A percentile compares a stretch with the other conserved stretches of the same genome.
These are phyloP conservation scores for Euphorbia peplus DNA, from an alignment of 345 rosid genomes.

Conservation along the genomic window DNA sequence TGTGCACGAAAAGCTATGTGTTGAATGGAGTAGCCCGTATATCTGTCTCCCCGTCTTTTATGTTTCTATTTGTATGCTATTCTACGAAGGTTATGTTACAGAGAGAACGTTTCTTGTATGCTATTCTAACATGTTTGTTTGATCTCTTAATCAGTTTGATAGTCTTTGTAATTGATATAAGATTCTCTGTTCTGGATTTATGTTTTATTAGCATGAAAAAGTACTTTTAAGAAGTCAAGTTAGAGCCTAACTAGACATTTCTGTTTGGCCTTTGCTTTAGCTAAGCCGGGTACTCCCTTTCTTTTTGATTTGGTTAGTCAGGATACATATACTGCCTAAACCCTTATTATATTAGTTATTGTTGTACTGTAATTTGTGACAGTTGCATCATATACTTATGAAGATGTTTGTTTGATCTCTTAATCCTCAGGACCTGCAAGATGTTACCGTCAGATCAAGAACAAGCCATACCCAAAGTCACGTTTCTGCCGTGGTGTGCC, in stretches of 20 bases:
- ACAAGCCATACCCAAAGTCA: conserved; percentile 71
- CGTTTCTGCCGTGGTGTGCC: conserved; percentile 74
- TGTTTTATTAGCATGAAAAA: background rate
- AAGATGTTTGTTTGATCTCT: background rate
- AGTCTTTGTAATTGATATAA: background rate
- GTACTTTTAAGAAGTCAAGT: too few relatives aligned
- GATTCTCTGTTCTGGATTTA: background rate
- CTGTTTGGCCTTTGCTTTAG: too few relatives aligned
- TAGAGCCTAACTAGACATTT: too few relatives aligned
- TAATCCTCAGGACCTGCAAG: conserved; percentile 25
- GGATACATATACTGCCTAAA: background rate
- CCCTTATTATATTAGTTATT: too few relatives aligned
- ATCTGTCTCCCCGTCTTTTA: too few relatives aligned
- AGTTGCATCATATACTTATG: background rate
- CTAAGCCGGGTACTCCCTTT: too few relatives aligned
- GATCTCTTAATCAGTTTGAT: too few relatives aligned
- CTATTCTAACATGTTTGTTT: too few relatives aligned
- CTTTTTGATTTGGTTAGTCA: background rate
- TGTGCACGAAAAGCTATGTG: background rate
- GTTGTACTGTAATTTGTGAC: background rate
- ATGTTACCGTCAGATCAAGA: conserved; percentile 55
- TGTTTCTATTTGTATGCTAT: too few relatives aligned
- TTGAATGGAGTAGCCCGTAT: too few relatives aligned
- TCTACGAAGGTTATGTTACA: too few relatives aligned
- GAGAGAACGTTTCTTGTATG: too few relatives aligned